Percentiles rank a stretch among this genome's conserved stretches.
These are phyloP conservation scores for Pterulicium gracile DNA, from an alignment of 1,284 basidiomycete species.

Conservation along the genomic window DNA sequence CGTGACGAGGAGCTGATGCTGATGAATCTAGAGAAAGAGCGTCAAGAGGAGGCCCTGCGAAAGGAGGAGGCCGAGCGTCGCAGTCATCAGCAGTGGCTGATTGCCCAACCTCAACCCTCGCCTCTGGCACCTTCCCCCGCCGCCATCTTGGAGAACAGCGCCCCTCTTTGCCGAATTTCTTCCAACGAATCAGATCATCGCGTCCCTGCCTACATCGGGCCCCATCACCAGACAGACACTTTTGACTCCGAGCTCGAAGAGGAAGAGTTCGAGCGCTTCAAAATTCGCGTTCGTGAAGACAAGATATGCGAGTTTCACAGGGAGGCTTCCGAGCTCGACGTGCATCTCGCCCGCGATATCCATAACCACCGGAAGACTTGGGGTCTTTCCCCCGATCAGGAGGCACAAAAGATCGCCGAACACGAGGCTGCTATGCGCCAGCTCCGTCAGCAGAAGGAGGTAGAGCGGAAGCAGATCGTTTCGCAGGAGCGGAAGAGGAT, in stretches of 20 bases:
- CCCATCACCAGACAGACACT: constrained; percentile 22
- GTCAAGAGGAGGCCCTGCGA: too few relatives aligned
- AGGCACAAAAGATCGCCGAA: constrained; percentile 23
- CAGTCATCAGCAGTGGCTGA: not conserved
- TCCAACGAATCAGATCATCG: not conserved
- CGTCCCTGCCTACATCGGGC: constrained; percentile 29
- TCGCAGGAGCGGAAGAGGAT: constrained; percentile 31
- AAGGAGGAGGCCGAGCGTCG: not conserved
- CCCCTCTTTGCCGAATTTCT: not conserved
- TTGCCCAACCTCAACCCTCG: not conserved
- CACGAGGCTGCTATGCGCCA: constrained; percentile 37
- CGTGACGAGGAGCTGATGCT: too few relatives aligned
- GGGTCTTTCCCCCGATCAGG: constrained; percentile 10
- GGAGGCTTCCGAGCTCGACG: constrained; percentile 35
- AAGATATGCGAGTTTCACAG: constrained; percentile 48
- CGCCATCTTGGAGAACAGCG: too few relatives aligned
- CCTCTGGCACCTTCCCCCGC: not conserved
- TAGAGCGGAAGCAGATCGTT: constrained; percentile 35
- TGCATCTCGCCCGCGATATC: constrained; percentile 33
- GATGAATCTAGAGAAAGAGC: too few relatives aligned
- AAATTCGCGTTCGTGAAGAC: constrained; percentile 33
- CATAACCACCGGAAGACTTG: constrained; percentile 17
- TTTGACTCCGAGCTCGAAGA: constrained; percentile 28
- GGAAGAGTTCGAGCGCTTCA: constrained; percentile 37
- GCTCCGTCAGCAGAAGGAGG: constrained; percentile 36